Evolutionary conservation across 768 basidiomycete species (phyloP), one percentile per base, ranked within the genome.

Genomic region (Suillus subalutaceus): DNA sequence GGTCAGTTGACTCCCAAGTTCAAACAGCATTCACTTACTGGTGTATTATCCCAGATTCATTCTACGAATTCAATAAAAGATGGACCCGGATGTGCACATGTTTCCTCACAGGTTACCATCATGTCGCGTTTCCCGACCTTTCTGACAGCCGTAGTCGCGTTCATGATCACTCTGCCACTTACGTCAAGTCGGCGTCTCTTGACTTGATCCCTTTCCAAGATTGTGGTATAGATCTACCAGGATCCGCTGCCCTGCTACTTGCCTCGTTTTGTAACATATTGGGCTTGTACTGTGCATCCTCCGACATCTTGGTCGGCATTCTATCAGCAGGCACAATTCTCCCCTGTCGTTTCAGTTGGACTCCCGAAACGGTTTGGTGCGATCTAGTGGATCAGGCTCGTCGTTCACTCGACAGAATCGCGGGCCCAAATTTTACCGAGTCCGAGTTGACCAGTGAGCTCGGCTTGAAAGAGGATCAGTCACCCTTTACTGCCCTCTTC

Each of bases 221-320:
- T 56, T 43, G 62, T 44, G 53, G 61, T 23, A 56, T 66, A 32
- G 61, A 64, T 15, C 46, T 59, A 32, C 20, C 35, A 12, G 64
- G 44, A n/a, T 63, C 69, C 13, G 59, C 69, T 30, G 64, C 68
- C 12, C 18, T 68, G 40, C 30, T 72, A 30, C 64, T 74, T 16
- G 72, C 71, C 20, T 72, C 74, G 18, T 74, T 72, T 55, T 66
- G 65, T 23, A 63, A 66, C 6, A 12, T 72, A 41, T 68, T 74
- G 18, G 73, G 74, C 53, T 59, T 66, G 62, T 76, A 74, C 60
- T 75, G 67, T 35, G 69, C 65, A 38, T 60, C 40, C 18, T 65
- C 64, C 0, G 73, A 74, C 63, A 63, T 74, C 2, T 67, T 76
- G 32, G 26, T 74, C 23, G 68, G 75, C 15, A 58, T 65, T 40